phyloP scores from a whole-genome alignment of 805 yeast species.

The Cyberlindnera misumaiensis region DNA sequence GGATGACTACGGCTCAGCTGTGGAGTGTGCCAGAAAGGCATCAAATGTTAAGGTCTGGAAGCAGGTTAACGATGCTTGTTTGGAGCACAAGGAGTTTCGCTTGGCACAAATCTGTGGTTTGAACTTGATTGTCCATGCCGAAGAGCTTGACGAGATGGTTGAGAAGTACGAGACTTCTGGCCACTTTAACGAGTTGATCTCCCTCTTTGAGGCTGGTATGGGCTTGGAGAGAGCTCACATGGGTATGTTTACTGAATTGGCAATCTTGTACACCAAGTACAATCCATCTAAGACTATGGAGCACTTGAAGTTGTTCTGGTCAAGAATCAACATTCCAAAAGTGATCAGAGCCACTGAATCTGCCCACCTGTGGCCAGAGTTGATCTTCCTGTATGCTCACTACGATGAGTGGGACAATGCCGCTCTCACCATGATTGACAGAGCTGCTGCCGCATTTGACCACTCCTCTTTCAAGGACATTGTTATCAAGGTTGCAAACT shows the following conservation, averaged over 20 bases:
- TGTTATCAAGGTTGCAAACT: slow-evolving; percentile 87
- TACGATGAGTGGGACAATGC: slow-evolving; percentile 99
- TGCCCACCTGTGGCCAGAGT: slow-evolving; percentile 94
- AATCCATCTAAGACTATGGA: slow-evolving; percentile 89
- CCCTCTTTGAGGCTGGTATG: slow-evolving; percentile 91
- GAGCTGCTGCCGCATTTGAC: slow-evolving; percentile 86
- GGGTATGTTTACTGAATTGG: slow-evolving; percentile 99
- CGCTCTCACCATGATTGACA: slow-evolving; percentile 92
- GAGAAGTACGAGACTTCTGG: slow-evolving; percentile 83
- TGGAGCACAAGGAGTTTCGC: slow-evolving; percentile 90
- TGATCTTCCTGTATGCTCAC: slow-evolving; percentile 93
- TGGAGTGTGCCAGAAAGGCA: slow-evolving; percentile 98
- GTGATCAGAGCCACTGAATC: slow-evolving; percentile 89
- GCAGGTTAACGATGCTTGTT: slow-evolving; percentile 94
- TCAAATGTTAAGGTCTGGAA: slow-evolving; percentile 93
- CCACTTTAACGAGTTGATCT: slow-evolving; percentile 83
- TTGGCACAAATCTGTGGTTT: slow-evolving; percentile 98
- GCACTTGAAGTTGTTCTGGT: slow-evolving; percentile 96
- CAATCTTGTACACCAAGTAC: slow-evolving; percentile 84
- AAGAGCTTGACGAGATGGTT: slow-evolving; percentile 88
- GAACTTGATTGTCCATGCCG: slow-evolving; percentile 95
- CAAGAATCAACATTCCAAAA: slow-evolving; percentile 95
- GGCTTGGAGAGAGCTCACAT: slow-evolving; percentile 98
- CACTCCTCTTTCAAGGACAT: slow-evolving; percentile 93
- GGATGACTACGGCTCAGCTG: slow-evolving; percentile 92